Conservation (phyloP, 345 rosid species). For the Clausena lansium region DNA sequence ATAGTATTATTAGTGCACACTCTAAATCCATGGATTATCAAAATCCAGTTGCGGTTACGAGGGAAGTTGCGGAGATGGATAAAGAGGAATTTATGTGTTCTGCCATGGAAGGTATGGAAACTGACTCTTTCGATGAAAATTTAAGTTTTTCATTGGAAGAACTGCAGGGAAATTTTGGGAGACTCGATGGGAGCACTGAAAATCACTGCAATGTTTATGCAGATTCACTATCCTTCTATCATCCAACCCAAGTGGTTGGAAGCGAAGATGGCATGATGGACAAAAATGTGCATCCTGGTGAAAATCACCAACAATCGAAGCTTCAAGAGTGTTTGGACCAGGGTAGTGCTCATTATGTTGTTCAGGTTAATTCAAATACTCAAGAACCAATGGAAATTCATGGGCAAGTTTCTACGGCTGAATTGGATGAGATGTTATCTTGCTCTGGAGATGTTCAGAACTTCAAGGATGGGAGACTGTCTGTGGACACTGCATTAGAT, state of each 20-base stretch:
- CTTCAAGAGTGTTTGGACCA: slow-evolving; percentile 8
- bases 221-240: slow-evolving; percentile 32
- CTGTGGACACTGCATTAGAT: slow-evolving; percentile 23
- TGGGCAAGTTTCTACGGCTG: slow-evolving; percentile 25
- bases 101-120: slow-evolving; percentile 51
- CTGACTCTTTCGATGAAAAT: slow-evolving; percentile 43
- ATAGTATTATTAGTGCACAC: slow-evolving; percentile 12
- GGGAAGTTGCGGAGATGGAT: slow-evolving; percentile 14
- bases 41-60: slow-evolving; percentile 25
- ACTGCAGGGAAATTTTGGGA: slow-evolving; percentile 30
- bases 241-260: slow-evolving; percentile 29
- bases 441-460: slow-evolving; percentile 38
- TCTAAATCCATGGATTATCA: slow-evolving; percentile 22
- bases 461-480: slow-evolving; percentile 20
- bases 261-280: slow-evolving; percentile 28
- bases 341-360: slow-evolving; percentile 14
- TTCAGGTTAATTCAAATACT: slow-evolving; percentile 25
- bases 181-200: slow-evolving; percentile 38
- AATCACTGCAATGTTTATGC: slow-evolving; percentile 33
- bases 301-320: slow-evolving; percentile 24
- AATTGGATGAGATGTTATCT: slow-evolving; percentile 34
- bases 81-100: slow-evolving; percentile 28
- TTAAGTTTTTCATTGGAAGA: slow-evolving; percentile 45
- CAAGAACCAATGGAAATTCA: slow-evolving; percentile 28
- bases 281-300: slow-evolving; percentile 19